Evolutionary conservation across 208 protist genomes (phyloP).

Genomic region (Leptomonas pyrrhocoris): DNA sequence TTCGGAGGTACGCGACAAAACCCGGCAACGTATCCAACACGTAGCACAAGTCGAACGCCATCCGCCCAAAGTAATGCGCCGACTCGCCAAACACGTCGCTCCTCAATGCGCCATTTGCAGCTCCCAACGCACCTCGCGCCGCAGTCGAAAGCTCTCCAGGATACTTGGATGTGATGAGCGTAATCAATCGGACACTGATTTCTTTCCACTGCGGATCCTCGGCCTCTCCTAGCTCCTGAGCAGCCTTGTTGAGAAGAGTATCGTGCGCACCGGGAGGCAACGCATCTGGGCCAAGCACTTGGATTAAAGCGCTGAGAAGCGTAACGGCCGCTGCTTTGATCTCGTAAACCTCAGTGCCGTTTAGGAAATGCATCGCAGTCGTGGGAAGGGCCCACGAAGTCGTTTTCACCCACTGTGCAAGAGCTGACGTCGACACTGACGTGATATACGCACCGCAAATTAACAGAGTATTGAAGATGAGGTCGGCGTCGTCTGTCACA

Average conservation of each 20-base stretch:
- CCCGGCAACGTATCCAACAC: conserved; percentile 36
- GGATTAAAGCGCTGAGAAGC: conserved; percentile 51
- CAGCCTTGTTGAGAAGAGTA: conserved; percentile 35
- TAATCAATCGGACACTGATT: conserved; percentile 30
- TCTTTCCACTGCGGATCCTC: conserved; percentile 64
- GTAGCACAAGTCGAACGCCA: conserved; percentile 73
- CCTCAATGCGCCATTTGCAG: conserved; percentile 56
- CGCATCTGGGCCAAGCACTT: conserved; percentile 42
- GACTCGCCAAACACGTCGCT: conserved; percentile 79
- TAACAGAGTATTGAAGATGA: conserved; percentile 59
- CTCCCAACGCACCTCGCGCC: conserved; percentile 35
- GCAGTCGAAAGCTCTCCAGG: conserved; percentile 17
- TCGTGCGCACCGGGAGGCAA: conserved; percentile 47
- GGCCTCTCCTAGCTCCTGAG: conserved; percentile 33
- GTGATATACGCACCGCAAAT: conserved; percentile 63
- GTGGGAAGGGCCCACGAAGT: conserved; percentile 49
- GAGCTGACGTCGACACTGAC: conserved; percentile 42
- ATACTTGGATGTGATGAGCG: conserved; percentile 16
- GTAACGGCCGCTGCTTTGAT: conserved; percentile 50
- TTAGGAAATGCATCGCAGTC: conserved; percentile 51
- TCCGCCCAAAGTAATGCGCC: conserved; percentile 59
- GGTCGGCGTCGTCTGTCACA: conserved; percentile 62
- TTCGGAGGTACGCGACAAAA: conserved; percentile 41
- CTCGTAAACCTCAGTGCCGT: conserved; percentile 22
- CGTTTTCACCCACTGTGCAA: conserved; percentile 49